Conservation (phyloP, 176 grass and related monocot genomes). For the Bolboschoenus planiculmis region DNA sequence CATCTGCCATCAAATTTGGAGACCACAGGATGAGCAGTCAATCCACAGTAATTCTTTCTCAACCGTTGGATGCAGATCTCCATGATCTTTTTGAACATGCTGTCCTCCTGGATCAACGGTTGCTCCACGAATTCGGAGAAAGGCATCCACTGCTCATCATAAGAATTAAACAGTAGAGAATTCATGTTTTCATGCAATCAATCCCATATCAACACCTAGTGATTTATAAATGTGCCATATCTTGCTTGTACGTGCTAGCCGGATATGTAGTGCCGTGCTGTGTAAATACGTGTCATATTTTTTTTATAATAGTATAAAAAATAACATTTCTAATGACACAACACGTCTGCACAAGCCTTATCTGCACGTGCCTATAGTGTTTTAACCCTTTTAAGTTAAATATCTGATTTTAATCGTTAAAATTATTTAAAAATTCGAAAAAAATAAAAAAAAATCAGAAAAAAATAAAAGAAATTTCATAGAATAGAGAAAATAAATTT, state of each 20-base stretch:
- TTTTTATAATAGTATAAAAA: too few species aligned
- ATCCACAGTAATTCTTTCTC: conserved; percentile 77
- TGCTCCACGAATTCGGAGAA: conserved; percentile 72
- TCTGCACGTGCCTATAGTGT: too few species aligned
- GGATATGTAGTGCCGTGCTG: too few species aligned
- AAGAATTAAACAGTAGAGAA: neutral
- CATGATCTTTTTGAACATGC: conserved; percentile 94
- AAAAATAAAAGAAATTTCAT: neutral
- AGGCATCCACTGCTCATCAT: conserved; percentile 63
- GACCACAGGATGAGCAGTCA: conserved; percentile 62
- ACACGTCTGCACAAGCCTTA: too few species aligned
- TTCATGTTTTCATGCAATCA: neutral
- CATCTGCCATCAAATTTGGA: conserved; percentile 84
- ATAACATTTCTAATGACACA: too few species aligned
- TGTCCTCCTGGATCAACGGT: conserved; percentile 78
- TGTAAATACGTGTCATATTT: too few species aligned
- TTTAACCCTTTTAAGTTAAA: too few species aligned
- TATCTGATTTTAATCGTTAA: too few species aligned
- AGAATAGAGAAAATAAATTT: too few species aligned
- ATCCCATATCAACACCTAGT: neutral
- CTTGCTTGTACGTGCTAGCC: too few species aligned
- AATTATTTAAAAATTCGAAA: too few species aligned
- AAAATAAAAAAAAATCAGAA: neutral
- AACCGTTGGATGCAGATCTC: conserved; percentile 84
- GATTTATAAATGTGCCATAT: too few species aligned